Base-by-base conservation (phyloP, 2,329 filamentous ascomycete genomes). In the Colletotrichum simmondsii region DNA sequence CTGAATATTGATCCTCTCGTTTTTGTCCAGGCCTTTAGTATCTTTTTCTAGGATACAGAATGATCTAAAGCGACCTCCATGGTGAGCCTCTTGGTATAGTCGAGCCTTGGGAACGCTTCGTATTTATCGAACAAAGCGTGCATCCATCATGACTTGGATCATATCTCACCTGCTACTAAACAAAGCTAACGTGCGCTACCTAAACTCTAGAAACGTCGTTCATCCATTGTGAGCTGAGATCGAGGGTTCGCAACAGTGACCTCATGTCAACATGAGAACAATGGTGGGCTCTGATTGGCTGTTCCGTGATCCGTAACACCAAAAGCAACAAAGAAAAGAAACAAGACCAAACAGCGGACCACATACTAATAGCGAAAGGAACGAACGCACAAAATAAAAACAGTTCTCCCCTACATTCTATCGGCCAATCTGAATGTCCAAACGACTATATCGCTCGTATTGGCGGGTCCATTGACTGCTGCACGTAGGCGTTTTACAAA, bases 251-350 rank as follows among this genome's bases (percentile, higher is more conserved):
- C 6, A 42, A 22, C 24, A 12, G 5, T n/a, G 19, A 8, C 42
- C 7, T 19, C 42, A 49, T 7, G n/a, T 14, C 42, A 26, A 59
- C 12, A 46, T 16, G 26, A 35, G 19, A 46, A 26, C 26, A 16
- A 14, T 19, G 30, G 28, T 22, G 28, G 28, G 53, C 56, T 61
- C 6, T 59, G 66, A 72, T 72, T 64, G 59, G 70, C n/a, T 46
- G 61, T 35, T 64, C 28, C 22, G 37, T 11, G 8, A 14, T 7
- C 5, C 22, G 11, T 4, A 14, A 28, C 12, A 16, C 16, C 32
- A 63, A 5, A 64, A 52, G 30, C 12, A 53, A 52, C 65, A 37
- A 64, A 46, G 59, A 72, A 63, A 64, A 69, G 59, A 46, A 60
- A 60, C 32, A 32, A 30, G 30, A 28, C 10, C 24, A 68, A 69